phyloP scores from a whole-genome alignment of 2,329 filamentous ascomycete genomes.

The Tolypocladium tropicale region DNA sequence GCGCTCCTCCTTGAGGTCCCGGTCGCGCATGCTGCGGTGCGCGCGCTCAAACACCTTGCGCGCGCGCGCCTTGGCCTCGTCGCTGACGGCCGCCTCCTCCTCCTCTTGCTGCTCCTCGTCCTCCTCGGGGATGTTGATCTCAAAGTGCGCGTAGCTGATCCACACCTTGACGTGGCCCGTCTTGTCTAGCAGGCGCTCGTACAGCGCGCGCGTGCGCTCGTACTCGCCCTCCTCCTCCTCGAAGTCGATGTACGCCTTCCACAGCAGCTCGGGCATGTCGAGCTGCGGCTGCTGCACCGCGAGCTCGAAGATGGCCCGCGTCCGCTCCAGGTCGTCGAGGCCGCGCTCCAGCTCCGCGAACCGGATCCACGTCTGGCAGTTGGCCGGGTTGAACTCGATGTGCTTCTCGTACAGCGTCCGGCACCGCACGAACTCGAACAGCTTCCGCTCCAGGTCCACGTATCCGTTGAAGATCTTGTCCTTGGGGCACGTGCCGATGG shows the following conservation, averaged over 20 bases:
- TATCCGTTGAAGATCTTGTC: conserved; percentile 93
- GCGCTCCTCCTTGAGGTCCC: conserved; percentile 87
- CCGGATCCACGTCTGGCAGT: conserved; percentile 90
- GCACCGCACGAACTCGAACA: conserved; percentile 90
- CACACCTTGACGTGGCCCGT: conserved; percentile 99
- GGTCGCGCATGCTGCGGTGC: conserved; percentile 77
- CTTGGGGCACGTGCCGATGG: conserved; percentile 91
- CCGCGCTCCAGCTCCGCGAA: conserved; percentile 90
- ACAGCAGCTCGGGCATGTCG: conserved; percentile 95
- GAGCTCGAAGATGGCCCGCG: conserved; percentile 84
- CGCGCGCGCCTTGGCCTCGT: conserved; percentile 73
- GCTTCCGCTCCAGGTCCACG: conserved; percentile 80
- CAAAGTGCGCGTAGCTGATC: conserved; percentile 98
- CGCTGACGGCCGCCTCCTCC: conserved; percentile 62
- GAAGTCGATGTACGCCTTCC: conserved; percentile 98
- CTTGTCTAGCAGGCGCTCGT: conserved; percentile 85
- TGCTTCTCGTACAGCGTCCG: conserved; percentile 90
- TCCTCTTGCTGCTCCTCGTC: conserved; percentile 48
- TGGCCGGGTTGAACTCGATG: conserved; percentile 82
- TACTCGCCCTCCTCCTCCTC: conserved; percentile 94
- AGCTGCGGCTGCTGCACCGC: conserved; percentile 72
- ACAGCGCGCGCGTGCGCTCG: conserved; percentile 68
- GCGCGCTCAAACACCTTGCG: conserved; percentile 78
- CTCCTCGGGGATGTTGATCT: conserved; percentile 82
- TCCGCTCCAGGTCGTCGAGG: conserved; percentile 79